Base-by-base conservation (phyloP, 2,329 filamentous ascomycete species). In the Fusarium vanettenii region DNA sequence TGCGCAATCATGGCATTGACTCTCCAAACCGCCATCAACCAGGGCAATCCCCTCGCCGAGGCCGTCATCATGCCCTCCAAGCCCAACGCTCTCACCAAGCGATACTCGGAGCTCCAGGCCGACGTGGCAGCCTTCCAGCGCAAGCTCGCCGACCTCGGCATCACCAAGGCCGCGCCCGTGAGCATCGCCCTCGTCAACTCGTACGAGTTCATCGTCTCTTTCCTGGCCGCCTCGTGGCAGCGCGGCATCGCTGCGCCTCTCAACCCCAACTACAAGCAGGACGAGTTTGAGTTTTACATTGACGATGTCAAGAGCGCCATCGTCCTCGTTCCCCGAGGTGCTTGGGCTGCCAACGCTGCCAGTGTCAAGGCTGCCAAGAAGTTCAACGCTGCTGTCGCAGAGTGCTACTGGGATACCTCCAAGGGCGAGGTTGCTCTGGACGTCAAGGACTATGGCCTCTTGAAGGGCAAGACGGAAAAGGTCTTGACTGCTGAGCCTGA, bases 221-320 rank as follows among this genome's bases (percentile, higher is more conserved):
- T 97, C 84, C 89, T 97, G 52, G 94, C 94, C n/a, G 89, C 92
- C 20, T 91, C 94, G n/a, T 95, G 92, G 91, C 94, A 97, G 85
- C 90, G 95, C 78, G 93, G 88, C 33, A 92, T 97, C 76, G 94
- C 94, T 9, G 95, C 95, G 4, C 95, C 94, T n/a, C 86, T 97
- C 75, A 97, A 97, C 83, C 91, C 94, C 45, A 92, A 92, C 52
- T 97, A 97, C 87, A 97, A 95, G 86, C 94, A 97, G 84, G 92
- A 92, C 67, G 94, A 97, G 83, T 97, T 96, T 81, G 94, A 97
- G 82, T 97, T 97, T 84, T 97, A 97, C 84, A 96, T 97, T 79
- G 92, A 95, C 74, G 94, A 97, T 81, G 87, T 97, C 77, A 94
- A 92, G 80, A 96, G 94, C 6, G 92, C 92, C 37, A 86, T 97